Base-by-base conservation (phyloP, 73 alveolate species). In the Symbiodinium pilosum region DNA sequence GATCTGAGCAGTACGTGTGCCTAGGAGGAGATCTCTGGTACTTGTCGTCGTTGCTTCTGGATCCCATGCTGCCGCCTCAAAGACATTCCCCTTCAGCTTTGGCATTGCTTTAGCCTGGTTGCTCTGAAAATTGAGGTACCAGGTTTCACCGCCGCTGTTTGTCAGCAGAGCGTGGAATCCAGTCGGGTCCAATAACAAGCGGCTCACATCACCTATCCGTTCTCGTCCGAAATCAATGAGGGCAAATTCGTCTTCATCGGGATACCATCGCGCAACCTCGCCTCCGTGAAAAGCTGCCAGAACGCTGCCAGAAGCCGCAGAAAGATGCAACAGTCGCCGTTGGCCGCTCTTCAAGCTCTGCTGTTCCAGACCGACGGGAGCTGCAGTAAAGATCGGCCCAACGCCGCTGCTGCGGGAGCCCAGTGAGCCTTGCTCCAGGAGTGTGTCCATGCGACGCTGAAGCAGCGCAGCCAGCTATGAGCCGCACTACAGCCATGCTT, bases 131-230 rank as follows among this genome's bases (percentile, higher is more conserved):
- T 89, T 59, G 41, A 89, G 43, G 86, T 89, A 89, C 95, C 95
- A 89, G 43, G 75, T 89, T 44, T 89, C 95, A 3, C 95, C 95
- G 16, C 95, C 43, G 95, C 95, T 89, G 84, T 89, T 89, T 56
- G 95, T 89, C 77, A 68, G 43, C 95, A 89, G 34, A 21, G 95
- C 95, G 43, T 89, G 95, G 28, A 89, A 89, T 71, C 95, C 95
- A 3, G 95, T 89, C 36, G 87, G 87, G 87, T 89, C 95, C 47
- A 89, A 34, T 30, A 89, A 39, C 39, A 89, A 16, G 75, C 83
- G 83, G 38, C 87, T 56, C 24, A 89, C 84, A 7, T 89, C 95
- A 42, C 88, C 88, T 21, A 81, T 42, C 39, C 56, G 56, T 3
- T 81, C 88, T 30, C 88, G 42, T 2, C 93, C 93, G 52, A 68